Base-by-base conservation (phyloP, 352 stramenopile species). In the Globisporangium perplexum region DNA sequence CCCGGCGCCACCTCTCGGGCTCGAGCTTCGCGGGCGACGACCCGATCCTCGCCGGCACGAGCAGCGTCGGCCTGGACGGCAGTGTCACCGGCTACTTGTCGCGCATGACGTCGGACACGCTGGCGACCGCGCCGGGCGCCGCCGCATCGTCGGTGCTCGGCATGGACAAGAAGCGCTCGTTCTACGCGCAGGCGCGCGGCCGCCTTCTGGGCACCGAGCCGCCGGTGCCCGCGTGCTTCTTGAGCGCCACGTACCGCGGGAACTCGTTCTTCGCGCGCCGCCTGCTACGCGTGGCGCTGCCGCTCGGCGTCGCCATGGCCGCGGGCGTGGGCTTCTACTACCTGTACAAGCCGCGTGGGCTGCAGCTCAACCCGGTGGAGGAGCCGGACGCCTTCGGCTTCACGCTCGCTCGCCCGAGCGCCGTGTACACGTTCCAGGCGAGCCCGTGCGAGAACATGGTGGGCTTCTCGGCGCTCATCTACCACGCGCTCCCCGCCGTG, bases 211-310 rank as follows among this genome's bases (percentile, higher is more conserved):
- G 81, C 24, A 57, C 63, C 17, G 74, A 81, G 62, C 81, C 81
- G 23, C 54, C 35, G 5, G 72, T 92, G 53, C 82, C 79, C 7
- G 64, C 55, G 28, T 60, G 74, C 38, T 88, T 79, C 54, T 67
- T 92, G 17, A 75, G 63, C 47, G 77, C 73, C 22, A 67, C 74
- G 46, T 88, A 74, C 59, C 62, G 72, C 7, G 62, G 86, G 57
- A 94, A 92, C 58, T 86, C 79, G 38, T 94, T 90, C 63, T 94
- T 94, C 43, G 82, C 83, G 4, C 64, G 66, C 23, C 74, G 81
- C 0, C 39, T 94, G 39, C 31, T 93, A 42, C 67, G 65, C 33
- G 66, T 77, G 2, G 74, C 79, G 11, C 1, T 72, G 17, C 55
- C 65, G 23, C 47, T 92, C 15, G 57, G 69, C 0, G 47, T 59